Percentiles rank a stretch among this genome's conserved stretches.
These are phyloP conservation scores for Alliaria petiolata DNA, from an alignment of 345 rosid genomes.

Conservation along the genomic window DNA sequence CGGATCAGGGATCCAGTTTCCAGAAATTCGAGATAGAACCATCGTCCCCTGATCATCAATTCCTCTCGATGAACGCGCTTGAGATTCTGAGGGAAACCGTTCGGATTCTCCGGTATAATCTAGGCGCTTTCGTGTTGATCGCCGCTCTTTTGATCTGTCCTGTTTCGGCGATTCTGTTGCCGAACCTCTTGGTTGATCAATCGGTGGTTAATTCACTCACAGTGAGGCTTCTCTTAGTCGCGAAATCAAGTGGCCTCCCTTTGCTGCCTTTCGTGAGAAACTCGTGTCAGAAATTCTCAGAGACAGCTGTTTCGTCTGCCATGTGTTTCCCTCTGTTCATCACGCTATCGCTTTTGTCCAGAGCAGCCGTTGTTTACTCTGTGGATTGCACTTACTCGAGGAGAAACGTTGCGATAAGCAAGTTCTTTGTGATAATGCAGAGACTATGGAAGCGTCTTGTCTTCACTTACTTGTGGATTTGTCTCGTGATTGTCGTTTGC, in stretches of 20 bases:
- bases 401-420: slow-evolving; percentile 41
- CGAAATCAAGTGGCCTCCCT: slow-evolving; percentile 74
- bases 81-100: slow-evolving; percentile 91
- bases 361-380: slow-evolving; percentile 74
- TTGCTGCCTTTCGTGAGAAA: slow-evolving; percentile 55
- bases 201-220: slow-evolving; percentile 56
- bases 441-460: slow-evolving; percentile 72
- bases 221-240: slow-evolving; percentile 54
- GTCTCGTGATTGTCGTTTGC: slow-evolving; percentile 55
- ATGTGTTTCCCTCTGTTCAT: slow-evolving; percentile 74
- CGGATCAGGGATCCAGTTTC: slow-evolving; percentile 34
- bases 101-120: slow-evolving; percentile 73
- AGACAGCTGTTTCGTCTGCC: slow-evolving; percentile 59
- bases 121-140: slow-evolving; percentile 55
- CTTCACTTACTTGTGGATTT: slow-evolving; percentile 65
- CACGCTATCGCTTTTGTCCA: slow-evolving; percentile 60
- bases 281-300: slow-evolving; percentile 63
- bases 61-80: slow-evolving; percentile 68
- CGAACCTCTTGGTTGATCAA: slow-evolving; percentile 68
- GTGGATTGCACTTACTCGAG: slow-evolving; percentile 76
- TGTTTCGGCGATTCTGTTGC: slow-evolving; percentile 60
- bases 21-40: slow-evolving; percentile 38
- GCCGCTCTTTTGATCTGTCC: slow-evolving; percentile 71
- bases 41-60: slow-evolving; percentile 27
- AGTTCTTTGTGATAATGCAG: slow-evolving; percentile 44